Conservation (phyloP, 768 basidiomycete genomes). For the Myochromella boudieri region DNA sequence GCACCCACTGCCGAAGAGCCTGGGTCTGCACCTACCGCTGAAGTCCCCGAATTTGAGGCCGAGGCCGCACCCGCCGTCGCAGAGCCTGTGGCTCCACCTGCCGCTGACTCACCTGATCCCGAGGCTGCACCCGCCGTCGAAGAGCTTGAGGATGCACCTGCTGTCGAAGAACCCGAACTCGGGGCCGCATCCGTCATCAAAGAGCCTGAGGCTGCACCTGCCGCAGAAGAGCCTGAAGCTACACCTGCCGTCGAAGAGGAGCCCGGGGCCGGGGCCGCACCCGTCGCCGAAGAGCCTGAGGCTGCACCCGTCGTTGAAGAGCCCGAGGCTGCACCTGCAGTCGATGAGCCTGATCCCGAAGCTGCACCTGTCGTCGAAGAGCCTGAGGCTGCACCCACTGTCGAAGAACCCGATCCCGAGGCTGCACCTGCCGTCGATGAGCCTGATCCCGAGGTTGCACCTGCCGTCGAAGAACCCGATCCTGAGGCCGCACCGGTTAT, state of each 20-base stretch:
- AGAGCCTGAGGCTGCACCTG: not conserved
- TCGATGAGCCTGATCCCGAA: no score
- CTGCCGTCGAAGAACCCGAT: not conserved
- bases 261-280: not conserved
- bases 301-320: not conserved
- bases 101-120: not conserved
- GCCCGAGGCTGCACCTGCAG: no score
- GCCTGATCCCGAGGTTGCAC: not conserved
- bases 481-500: not conserved
- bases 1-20: not conserved
- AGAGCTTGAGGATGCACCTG: not conserved
- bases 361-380: constrained; percentile 1
- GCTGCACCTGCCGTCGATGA: constrained; percentile 14
- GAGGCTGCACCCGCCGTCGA: constrained; percentile 1
- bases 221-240: not conserved
- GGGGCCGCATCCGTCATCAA: not conserved
- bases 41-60: not conserved
- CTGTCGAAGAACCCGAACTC: not conserved
- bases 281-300: not conserved
- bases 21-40: not conserved
- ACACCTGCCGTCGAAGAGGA: not conserved
- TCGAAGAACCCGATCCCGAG: constrained; percentile 1
- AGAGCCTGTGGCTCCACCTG: constrained; percentile 3
- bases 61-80: constrained; percentile 2
- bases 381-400: constrained; percentile 1